These are phyloP conservation scores for Labyrinthula sp. DNA, from an alignment of 352 stramenopile species.

Conservation along the genomic window DNA sequence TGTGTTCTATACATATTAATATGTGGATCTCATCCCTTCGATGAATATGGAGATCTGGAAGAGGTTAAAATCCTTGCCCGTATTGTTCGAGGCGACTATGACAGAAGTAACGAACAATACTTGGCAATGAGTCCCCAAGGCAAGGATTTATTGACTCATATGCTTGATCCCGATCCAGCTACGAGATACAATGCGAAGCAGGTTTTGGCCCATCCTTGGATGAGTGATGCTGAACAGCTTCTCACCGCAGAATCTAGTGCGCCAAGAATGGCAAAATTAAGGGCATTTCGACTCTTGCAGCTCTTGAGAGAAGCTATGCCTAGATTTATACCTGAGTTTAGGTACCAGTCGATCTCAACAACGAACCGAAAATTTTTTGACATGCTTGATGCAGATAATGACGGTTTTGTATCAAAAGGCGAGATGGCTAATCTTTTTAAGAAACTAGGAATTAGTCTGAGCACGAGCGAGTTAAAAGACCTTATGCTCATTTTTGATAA, in stretches of 20 bases:
- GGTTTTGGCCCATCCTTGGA: conserved; percentile 49
- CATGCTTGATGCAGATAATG: conserved; percentile 13
- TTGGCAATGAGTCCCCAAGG: conserved; percentile 41
- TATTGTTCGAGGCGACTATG: conserved; percentile 50
- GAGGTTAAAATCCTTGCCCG: conserved; percentile 55
- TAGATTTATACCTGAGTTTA: no score
- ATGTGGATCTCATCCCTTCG: conserved; percentile 56
- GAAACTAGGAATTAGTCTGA: conserved; percentile 9
- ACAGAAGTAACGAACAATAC: conserved; percentile 39
- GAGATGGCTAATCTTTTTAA: conserved; percentile 14
- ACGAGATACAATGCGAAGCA: conserved; percentile 46
- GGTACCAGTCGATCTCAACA: conserved; percentile 10
- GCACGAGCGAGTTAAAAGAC: conserved; percentile 8
- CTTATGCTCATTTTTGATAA: conserved; percentile 9
- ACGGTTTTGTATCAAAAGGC: conserved; percentile 16
- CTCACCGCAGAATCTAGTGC: conserved; percentile 2
- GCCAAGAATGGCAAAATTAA: conserved; percentile 17
- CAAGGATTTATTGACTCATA: conserved; percentile 49
- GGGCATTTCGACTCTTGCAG: conserved; percentile 21
- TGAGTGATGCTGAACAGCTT: conserved; percentile 32
- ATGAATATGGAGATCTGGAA: conserved; percentile 45
- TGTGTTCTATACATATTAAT: conserved; percentile 60
- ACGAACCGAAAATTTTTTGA: conserved; percentile 21
- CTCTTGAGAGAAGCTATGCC: conserved; percentile 20
- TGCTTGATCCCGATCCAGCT: conserved; percentile 49